Base-by-base conservation (phyloP, 2,329 filamentous ascomycete genomes). In the Colletotrichum lentis region DNA sequence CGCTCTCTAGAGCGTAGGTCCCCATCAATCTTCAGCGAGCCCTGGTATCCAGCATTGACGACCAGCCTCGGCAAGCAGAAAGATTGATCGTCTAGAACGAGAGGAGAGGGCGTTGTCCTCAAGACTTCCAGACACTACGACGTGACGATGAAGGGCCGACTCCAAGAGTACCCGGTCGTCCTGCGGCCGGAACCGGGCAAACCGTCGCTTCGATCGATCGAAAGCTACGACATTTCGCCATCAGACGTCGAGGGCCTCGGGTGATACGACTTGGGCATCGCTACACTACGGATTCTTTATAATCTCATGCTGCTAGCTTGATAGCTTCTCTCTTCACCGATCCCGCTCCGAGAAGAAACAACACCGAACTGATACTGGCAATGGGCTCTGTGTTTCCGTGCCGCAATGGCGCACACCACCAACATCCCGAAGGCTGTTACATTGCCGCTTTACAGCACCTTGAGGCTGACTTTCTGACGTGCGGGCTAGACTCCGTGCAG, bases 401-500 rank as follows among this genome's bases (percentile, higher is more conserved):
- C 64, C 74, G 79, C 5, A 73, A 72, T 10, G 76, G 76, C 24
- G 5, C 49, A 68, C 74, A 74, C 37, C 22, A 68, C 10, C 72
- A 79, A 39, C 79, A 81, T 71, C 80, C 80, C 1, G 79, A 77
- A 67, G 79, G 79, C 10, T 82, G 79, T 64, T 82, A 77, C 54
- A 73, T 77, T 11, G 74, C 80, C 1, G 80, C 80, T 1, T 73
- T 78, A 69, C 69, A 73, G 16, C 73, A 77, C 54, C 67, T 80
- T 2, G 73, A 74, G 11, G 60, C 71, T 0, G 72, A 74, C 3
- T 73, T 77, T 14, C 66, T 81, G 0, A 75, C 77, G 0, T 71
- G 73, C n/a, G 74, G 76, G 2, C 60, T 79, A 1, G 71, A 75
- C 6, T 77, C 78, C 0, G 76, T 82, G 11, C 78, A 82, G 62